Percentiles rank a stretch among this genome's conserved stretches.
Conservation (phyloP, 2,329 filamentous ascomycete genomes). For the Ophiostoma quercus region DNA sequence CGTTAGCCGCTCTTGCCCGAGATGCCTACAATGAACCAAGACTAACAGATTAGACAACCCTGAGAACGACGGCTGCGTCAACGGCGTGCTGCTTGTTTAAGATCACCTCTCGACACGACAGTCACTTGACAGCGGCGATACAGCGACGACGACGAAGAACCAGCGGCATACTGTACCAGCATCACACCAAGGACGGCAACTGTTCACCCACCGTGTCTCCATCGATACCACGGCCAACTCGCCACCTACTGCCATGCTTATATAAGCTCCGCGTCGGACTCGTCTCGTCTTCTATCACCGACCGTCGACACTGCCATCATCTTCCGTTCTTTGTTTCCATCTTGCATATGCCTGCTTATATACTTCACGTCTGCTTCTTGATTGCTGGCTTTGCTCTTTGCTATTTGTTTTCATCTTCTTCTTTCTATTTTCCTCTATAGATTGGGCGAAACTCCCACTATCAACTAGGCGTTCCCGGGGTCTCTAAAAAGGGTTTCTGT, state of each 20-base stretch:
- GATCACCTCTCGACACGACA: neutral
- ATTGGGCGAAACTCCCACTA: conserved; percentile 14
- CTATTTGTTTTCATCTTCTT: neutral
- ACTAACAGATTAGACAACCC: conserved; percentile 27
- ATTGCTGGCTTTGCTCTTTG: neutral
- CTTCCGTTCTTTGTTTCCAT: neutral
- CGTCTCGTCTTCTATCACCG: neutral
- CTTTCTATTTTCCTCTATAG: neutral
- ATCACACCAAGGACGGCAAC: neutral
- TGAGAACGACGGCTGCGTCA: conserved; percentile 29
- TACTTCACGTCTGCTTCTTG: conserved; percentile 5
- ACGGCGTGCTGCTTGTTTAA: conserved; percentile 24
- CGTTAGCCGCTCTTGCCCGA: neutral
- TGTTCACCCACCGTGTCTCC: neutral
- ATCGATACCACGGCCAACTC: neutral
- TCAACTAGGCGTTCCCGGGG: conserved; percentile 12
- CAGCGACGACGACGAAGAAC: neutral
- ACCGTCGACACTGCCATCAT: neutral
- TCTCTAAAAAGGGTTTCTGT: conserved; percentile 10
- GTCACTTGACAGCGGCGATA: neutral
- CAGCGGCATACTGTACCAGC: neutral
- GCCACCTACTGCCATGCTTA: neutral
- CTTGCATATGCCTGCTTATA: conserved; percentile 1
- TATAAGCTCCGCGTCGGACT: neutral
- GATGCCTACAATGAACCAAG: neutral